Evolutionary conservation across 2,329 filamentous ascomycete species (phyloP), one percentile per base, ranked within the genome.

Genomic region (Calonectria hawksworthii): DNA sequence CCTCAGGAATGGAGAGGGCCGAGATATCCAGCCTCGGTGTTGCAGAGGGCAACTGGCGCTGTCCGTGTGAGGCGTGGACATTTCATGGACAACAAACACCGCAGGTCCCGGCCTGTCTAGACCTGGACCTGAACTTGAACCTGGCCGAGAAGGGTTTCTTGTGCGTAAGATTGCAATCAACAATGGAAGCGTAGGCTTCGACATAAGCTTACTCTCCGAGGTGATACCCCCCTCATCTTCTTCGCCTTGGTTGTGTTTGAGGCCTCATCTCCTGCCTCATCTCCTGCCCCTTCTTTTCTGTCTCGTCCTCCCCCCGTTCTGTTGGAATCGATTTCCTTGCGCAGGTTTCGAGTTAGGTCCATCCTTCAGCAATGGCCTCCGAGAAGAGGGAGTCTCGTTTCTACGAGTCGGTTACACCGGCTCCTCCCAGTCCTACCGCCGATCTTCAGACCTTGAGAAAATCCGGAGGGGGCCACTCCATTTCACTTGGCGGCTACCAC

Each of bases 321-420:
- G 30, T 78, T 75, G 64, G 26, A 34, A 51, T 64, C 51, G 26
- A 56, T 23, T 66, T 41, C 68, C 56, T 44, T 26, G 50, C 51
- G 21, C 38, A 36, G 44, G 51, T 59, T 32, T 30, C 61, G 30
- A n/a, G 6, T 30, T 50, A 32, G 61, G 8, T 26, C 32, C 54
- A 14, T 30, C n/a, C 4, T 21, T 41, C 30, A 73, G 44, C 28
- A 26, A 79, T 78, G 76, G 47, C 51, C 65, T 73, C 78, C 10
- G 78, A 80, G 64, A 80, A 80, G 72, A 52, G 69, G 41, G 54
- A 30, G 56, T 80, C 78, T 75, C 78, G 77, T 38, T 80, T 79
- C 73, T 26, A 73, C 36, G 78, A 80, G 78, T 72, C 78, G 56
- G 70, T 63, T n/a, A 73, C 76, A 36, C 68, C 75, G n/a, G 64